Evolutionary conservation across 495 filamentous ascomycete genomes (phyloP), one percentile per base, ranked within the genome.

Genomic region (Stereocaulon alpinum): DNA sequence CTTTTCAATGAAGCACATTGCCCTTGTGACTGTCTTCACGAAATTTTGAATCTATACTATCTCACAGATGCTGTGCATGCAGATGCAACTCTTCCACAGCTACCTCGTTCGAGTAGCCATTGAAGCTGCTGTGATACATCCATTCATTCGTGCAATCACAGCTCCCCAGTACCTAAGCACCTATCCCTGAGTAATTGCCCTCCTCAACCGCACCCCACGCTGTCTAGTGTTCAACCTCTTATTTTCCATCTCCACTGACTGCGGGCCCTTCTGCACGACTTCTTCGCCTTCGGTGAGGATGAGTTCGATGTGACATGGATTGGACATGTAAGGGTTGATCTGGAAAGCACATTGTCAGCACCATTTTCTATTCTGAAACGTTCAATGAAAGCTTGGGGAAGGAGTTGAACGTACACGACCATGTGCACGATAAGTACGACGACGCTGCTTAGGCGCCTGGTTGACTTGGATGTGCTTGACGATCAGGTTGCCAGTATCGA

Each of bases 401-500:
- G 15, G 55, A 24, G 7, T 3, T 53, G 47, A 65, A 87, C 93
- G 70, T 95, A 98, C 93, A 82, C 91, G 88, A 83, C 93, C 93
- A 81, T 99, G 93, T 62, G 94, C 94, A 83, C 93, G 90, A 85
- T 97, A 99, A 69, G 93, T 99, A 70, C 93, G 86, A 76, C 93
- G 83, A 71, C 93, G 82, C 78, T 95, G 90, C 84, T 96, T 96
- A 69, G 93, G 93, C 62, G 93, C 93, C 81, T 99, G 93, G 85
- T 97, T 97, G 80, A 97, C 94, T 79, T 97, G 93, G 78, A 99
- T 97, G 83, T 95, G 93, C 86, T 95, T 94, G 75, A 99, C 87
- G 70, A 96, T 78, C 64, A 99, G 82, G 80, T 91, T 94, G 79
- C 84, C 82, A 68, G 89, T 96, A 77, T 99, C 93, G 67, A 99